Percentiles rank a stretch among this genome's conserved stretches.
These are phyloP conservation scores for Lasiosphaeria miniovina DNA, from an alignment of 495 filamentous ascomycete genomes.

Conservation along the genomic window DNA sequence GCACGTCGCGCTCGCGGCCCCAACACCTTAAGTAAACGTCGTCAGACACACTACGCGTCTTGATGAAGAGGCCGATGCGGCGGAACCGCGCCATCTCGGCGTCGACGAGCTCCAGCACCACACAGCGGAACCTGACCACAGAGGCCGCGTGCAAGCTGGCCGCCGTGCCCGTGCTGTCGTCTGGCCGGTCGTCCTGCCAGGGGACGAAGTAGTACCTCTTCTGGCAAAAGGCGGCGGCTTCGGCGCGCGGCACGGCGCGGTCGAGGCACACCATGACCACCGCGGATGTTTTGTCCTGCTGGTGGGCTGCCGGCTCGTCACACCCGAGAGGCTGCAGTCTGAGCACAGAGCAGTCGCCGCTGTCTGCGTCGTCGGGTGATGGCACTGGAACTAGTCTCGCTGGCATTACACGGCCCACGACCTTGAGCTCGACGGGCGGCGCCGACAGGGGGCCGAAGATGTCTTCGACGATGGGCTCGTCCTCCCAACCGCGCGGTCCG, in stretches of 20 bases:
- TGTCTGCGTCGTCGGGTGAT: background rate
- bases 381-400: background rate
- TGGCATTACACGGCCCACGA: background rate
- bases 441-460: constrained; percentile 1
- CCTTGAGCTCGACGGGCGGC: background rate
- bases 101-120: background rate
- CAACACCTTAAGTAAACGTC: background rate
- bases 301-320: background rate
- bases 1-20: background rate
- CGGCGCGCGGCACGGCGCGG: background rate
- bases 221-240: background rate
- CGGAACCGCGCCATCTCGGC: background rate
- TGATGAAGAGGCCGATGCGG: background rate
- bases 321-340: background rate
- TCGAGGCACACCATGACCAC: background rate
- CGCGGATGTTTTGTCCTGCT: background rate
- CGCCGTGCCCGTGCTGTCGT: background rate
- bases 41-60: background rate
- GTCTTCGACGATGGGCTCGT: background rate
- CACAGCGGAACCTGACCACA: background rate
- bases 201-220: background rate
- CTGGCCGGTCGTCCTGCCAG: background rate
- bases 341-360: background rate
- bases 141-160: background rate
- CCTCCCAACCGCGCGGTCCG: background rate